Conservation (phyloP, 306 rosid genomes). For the Macrotyloma uniflorum region DNA sequence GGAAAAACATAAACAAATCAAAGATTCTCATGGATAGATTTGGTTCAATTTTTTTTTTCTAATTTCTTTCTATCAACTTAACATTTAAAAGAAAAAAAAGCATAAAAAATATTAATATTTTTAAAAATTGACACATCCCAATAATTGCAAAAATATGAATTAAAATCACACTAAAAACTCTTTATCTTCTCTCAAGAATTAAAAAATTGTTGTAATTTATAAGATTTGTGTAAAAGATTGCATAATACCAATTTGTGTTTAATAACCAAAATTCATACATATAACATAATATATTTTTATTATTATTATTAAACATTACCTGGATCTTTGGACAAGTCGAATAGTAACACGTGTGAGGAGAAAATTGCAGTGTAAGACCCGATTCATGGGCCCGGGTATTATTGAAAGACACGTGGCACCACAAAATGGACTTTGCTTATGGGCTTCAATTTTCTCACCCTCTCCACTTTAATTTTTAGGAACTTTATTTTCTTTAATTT, state of each 20-base stretch:
- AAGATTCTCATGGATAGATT: neutral
- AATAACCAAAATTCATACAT: neutral
- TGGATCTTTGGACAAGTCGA: slow-evolving; percentile 30
- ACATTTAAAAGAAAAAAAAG: neutral
- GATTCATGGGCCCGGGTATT: neutral
- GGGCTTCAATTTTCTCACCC: neutral
- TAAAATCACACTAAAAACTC: neutral
- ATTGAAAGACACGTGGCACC: slow-evolving; percentile 38
- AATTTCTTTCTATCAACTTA: neutral
- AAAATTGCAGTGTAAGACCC: slow-evolving; percentile 23
- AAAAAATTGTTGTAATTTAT: slow-evolving; percentile 29
- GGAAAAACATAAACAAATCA: neutral
- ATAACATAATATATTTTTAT: neutral
- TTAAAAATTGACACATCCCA: too few species aligned
- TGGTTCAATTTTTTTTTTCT: neutral
- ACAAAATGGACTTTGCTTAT: slow-evolving; percentile 37
- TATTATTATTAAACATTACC: neutral
- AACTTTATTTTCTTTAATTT: slow-evolving; percentile 24
- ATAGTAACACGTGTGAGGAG: slow-evolving; percentile 33
- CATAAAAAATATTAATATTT: too few species aligned
- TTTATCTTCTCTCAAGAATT: neutral
- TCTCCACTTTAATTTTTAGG: neutral
- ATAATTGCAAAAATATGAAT: neutral
- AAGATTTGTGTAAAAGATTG: slow-evolving; percentile 17
- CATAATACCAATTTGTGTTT: too few species aligned